Evolutionary conservation across 208 protist species (phyloP).

Genomic region (Angomonas ambiguus): DNA sequence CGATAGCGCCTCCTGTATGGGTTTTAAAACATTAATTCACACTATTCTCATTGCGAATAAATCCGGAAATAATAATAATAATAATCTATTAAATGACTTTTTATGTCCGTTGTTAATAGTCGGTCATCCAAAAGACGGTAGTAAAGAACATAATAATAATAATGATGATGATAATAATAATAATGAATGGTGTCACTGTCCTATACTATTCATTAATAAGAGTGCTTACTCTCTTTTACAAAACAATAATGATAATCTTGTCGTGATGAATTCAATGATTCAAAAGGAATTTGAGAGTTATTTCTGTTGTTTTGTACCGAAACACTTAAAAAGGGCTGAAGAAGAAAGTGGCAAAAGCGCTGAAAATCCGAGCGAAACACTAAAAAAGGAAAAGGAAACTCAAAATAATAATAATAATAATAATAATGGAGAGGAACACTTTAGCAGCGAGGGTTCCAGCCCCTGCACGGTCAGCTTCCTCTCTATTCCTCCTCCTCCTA

Average conservation of each 20-base stretch:
- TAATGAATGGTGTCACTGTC: no score
- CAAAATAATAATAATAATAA: not conserved
- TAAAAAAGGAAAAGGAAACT: no score
- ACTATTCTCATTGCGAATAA: no score
- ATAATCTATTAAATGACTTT: not conserved
- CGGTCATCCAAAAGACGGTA: no score
- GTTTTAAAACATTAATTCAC: no score
- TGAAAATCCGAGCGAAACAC: no score
- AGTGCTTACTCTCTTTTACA: no score
- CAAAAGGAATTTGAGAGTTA: not conserved
- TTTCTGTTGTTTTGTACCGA: not conserved
- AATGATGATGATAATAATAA: not conserved
- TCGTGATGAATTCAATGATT: not conserved
- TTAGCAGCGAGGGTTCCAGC: not conserved
- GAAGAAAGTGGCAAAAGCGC: no score
- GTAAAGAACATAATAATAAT: conserved; percentile 7
- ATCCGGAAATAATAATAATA: no score
- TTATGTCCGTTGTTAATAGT: not conserved
- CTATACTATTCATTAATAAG: no score
- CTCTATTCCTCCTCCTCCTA: not conserved
- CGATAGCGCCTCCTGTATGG: not conserved
- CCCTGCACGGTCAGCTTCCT: not conserved
- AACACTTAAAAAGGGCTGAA: not conserved
- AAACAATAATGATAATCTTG: not conserved
- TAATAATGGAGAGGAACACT: not conserved